These are phyloP conservation scores for Backusella tarrabulga DNA, from an alignment of 192 early-diverging fungal genomes.

Conservation along the genomic window DNA sequence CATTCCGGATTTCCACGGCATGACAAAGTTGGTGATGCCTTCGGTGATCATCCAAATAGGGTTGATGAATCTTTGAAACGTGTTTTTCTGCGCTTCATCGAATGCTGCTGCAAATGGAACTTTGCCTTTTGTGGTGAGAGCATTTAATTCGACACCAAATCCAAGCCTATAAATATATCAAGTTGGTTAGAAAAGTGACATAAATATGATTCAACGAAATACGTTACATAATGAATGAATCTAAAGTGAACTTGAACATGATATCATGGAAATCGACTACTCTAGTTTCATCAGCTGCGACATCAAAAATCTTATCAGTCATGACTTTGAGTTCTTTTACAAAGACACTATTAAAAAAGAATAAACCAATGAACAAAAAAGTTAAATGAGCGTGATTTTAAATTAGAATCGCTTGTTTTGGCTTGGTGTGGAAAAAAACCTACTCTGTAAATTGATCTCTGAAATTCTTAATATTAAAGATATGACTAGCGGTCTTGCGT, in stretches of 20 bases:
- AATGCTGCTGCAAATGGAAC: constrained; percentile 54
- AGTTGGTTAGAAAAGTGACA: neutral
- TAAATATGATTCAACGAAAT: neutral
- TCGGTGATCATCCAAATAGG: constrained; percentile 14
- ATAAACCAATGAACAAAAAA: neutral
- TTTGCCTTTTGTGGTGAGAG: constrained; percentile 36
- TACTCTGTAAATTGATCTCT: constrained; percentile 41
- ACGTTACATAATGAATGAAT: constrained; percentile 43
- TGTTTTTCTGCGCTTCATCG: constrained; percentile 44
- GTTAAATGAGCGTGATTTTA: neutral
- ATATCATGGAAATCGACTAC: constrained; percentile 43
- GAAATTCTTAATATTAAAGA: constrained; percentile 42
- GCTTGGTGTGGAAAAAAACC: neutral
- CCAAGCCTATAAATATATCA: constrained; percentile 23
- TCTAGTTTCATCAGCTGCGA: constrained; percentile 27
- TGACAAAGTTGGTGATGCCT: neutral
- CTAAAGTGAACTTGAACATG: constrained; percentile 48
- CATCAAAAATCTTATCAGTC: constrained; percentile 20
- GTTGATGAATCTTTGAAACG: constrained; percentile 36
- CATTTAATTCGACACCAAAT: constrained; percentile 48
- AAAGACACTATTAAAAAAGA: constrained; percentile 29
- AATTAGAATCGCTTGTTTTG: neutral
- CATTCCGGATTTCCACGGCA: constrained; percentile 22
- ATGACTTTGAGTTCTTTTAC: constrained; percentile 27
- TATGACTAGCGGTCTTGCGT: constrained; percentile 48